Conservation (phyloP, 2,329 filamentous ascomycete genomes). For the Scedosporium dehoogii region DNA sequence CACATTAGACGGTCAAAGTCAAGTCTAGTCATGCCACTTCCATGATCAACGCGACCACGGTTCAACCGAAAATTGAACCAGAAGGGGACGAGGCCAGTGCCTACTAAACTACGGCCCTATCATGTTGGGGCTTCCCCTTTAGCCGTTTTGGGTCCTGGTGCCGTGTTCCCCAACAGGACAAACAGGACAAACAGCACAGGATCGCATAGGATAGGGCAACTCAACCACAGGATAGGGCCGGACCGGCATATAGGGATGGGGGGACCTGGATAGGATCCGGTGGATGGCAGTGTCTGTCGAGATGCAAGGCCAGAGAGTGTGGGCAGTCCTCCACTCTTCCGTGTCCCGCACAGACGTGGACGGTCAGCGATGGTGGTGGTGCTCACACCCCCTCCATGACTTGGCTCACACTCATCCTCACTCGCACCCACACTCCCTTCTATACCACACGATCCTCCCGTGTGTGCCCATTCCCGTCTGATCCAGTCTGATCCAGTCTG, state of each 20-base stretch:
- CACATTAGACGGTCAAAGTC: not conserved
- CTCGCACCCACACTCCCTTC: too few species aligned
- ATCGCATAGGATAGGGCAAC: not conserved
- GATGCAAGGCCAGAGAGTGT: too few species aligned
- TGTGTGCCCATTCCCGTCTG: not conserved
- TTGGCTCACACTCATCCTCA: too few species aligned
- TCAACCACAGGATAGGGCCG: not conserved
- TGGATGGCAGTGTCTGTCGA: too few species aligned
- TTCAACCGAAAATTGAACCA: not conserved
- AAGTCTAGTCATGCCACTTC: not conserved
- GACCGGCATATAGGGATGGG: too few species aligned
- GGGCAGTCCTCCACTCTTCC: too few species aligned
- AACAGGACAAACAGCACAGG: not conserved
- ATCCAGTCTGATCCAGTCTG: too few species aligned
- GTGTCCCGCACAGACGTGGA: too few species aligned
- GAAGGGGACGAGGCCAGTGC: not conserved
- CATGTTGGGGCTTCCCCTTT: not conserved
- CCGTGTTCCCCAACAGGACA: not conserved
- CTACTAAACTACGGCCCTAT: not conserved
- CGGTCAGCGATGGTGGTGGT: too few species aligned
- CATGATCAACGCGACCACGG: not conserved
- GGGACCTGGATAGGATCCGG: too few species aligned
- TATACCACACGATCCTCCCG: not conserved
- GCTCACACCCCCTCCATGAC: too few species aligned
- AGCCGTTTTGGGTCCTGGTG: not conserved